Evolutionary conservation across 2,329 filamentous ascomycete species (phyloP), one percentile per base, ranked within the genome.

Genomic region (Alternaria arborescens): DNA sequence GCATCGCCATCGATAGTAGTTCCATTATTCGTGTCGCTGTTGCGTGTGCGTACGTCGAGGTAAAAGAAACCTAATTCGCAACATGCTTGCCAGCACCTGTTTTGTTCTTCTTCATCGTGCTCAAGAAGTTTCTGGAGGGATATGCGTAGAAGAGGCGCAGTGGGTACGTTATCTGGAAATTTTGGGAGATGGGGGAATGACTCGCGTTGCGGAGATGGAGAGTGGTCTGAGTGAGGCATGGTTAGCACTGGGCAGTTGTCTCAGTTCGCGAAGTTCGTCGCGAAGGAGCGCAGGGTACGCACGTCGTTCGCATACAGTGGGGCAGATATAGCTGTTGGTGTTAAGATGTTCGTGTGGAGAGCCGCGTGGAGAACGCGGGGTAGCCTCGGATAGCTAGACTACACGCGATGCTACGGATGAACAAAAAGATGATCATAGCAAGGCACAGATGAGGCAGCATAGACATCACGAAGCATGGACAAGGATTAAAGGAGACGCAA

Each of bases 11-110:
- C 61, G 26, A 75, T 54, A 14, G 38, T 14, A 30, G 44, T 30
- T 24, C 8, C 24, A 16, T 46, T 18, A 10, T 24, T 26, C 16
- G 34, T 16, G 30, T 16, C n/a, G 8, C 24, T 32, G 40, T 16
- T 14, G 20, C 20, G 6, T 10, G 42, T 61, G 22, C 77, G 73
- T 3, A 87, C 72, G 64, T 87, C 83, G 7, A 87, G 77, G 64
- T 87, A 87, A 76, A 87, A 87, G 75, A 87, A 87, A 1, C 85
- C 85, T 1, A 87, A 75, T 3, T 85, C 80, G 54, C 78, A 79
- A 67, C 79, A 82, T 6, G 80, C 79, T 44, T 78, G 62, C 68
- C 79, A 81, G 32, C 80, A 77, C 16, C 74, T 68, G 18, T 79
- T 71, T 61, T 76, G 65, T 50, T 81, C 80, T 24, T 65, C 67